phyloP scores from a whole-genome alignment of 2,329 filamentous ascomycete species.

The Domatiomyces catenatus region DNA sequence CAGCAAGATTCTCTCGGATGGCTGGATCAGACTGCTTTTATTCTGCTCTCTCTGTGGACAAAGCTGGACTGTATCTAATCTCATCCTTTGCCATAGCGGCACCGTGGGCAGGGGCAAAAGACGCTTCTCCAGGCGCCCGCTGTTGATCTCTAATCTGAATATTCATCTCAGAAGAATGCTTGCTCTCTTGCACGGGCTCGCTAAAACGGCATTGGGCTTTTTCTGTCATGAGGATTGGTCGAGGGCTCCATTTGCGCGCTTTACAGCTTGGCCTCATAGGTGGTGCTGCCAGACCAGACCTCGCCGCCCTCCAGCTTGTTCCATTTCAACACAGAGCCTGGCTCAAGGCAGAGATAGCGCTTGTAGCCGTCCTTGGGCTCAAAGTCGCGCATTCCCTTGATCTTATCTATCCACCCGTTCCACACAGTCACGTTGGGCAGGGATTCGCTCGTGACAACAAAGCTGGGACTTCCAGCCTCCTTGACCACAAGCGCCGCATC shows the following conservation, averaged over 20 bases:
- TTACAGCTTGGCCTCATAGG: conserved; percentile 32
- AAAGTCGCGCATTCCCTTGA: conserved; percentile 70
- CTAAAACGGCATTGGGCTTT: not conserved
- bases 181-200: not conserved
- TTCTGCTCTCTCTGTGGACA: not conserved
- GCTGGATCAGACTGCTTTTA: not conserved
- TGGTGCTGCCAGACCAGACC: conserved; percentile 49
- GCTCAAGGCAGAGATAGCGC: conserved; percentile 89
- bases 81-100: not conserved
- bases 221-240: not conserved
- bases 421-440: conserved; percentile 82
- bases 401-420: conserved; percentile 91
- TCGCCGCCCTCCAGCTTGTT: conserved; percentile 69
- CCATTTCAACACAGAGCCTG: conserved; percentile 69
- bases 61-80: not conserved
- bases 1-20: not conserved
- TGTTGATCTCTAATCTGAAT: too few species aligned
- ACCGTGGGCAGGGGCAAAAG: too few species aligned
- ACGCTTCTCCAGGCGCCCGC: too few species aligned
- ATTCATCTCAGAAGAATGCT: not conserved
- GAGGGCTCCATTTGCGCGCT: not conserved
- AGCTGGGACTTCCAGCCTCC: conserved; percentile 48
- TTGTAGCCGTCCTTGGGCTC: conserved; percentile 77
- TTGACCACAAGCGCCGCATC: conserved; percentile 44
- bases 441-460: conserved; percentile 67